These are phyloP conservation scores for Populus trichocarpa DNA, from an alignment of 441 rosid genomes.

Conservation along the genomic window DNA sequence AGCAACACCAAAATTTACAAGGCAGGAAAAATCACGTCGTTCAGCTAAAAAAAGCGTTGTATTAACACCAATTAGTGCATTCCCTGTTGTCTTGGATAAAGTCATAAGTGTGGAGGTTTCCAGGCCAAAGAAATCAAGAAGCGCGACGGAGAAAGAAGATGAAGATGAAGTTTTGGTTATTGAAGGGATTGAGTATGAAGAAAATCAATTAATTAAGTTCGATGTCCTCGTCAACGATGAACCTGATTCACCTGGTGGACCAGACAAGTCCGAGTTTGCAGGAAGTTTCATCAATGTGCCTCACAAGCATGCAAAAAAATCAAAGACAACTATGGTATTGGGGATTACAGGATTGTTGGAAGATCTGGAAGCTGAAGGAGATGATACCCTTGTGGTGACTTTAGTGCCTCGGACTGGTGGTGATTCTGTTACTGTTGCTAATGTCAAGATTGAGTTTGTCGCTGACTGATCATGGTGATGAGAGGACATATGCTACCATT, in stretches of 20 bases:
- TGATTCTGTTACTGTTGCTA: slow-evolving; percentile 31
- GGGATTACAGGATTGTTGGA: slow-evolving; percentile 53
- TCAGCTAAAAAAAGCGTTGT: slow-evolving; percentile 22
- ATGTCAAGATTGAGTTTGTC: slow-evolving; percentile 38
- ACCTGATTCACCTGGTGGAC: slow-evolving; percentile 25
- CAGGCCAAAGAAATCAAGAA: slow-evolving; percentile 53
- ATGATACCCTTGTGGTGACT: slow-evolving; percentile 45
- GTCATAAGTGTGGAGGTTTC: slow-evolving; percentile 26
- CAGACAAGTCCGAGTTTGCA: slow-evolving; percentile 46
- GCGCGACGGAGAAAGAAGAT: slow-evolving; percentile 47
- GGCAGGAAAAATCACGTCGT: slow-evolving; percentile 14
- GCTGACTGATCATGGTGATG: too few species aligned
- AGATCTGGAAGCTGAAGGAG: slow-evolving; percentile 55
- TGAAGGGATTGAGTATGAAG: slow-evolving; percentile 39
- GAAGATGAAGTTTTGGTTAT: slow-evolving; percentile 54
- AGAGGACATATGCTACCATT: too few species aligned
- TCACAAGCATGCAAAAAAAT: slow-evolving; percentile 29
- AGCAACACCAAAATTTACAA: slow-evolving; percentile 35
- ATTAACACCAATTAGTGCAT: slow-evolving; percentile 13
- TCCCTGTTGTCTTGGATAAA: slow-evolving; percentile 42
- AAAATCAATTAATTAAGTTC: slow-evolving; percentile 35
- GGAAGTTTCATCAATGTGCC: slow-evolving; percentile 61
- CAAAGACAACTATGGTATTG: slow-evolving; percentile 38
- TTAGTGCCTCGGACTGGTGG: slow-evolving; percentile 44
- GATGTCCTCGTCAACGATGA: slow-evolving; percentile 51